Evolutionary conservation across 306 rosid species (phyloP).

Genomic region (Pterocarpus santalinus): DNA sequence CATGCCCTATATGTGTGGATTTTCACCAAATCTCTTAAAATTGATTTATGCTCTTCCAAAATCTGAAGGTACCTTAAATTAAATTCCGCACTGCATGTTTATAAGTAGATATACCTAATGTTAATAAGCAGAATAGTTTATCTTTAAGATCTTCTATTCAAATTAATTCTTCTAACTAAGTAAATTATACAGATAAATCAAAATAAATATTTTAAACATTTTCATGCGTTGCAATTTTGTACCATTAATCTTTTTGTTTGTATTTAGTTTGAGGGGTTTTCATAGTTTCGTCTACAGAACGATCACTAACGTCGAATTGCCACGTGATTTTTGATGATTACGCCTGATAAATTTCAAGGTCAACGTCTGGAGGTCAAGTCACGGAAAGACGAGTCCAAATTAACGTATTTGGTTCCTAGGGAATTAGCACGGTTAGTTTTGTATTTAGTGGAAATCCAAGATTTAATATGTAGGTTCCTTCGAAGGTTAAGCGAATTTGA

Average conservation of each 20-base stretch:
- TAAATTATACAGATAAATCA: slow-evolving; percentile 16
- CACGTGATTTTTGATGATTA: background rate
- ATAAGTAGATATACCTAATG: background rate
- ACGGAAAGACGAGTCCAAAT: background rate
- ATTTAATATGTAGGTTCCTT: background rate
- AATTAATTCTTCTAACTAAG: background rate
- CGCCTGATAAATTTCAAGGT: background rate
- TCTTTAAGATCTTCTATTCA: too few relatives aligned
- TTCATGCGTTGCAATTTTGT: background rate
- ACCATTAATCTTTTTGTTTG: background rate
- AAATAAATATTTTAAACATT: background rate
- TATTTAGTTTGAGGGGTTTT: background rate
- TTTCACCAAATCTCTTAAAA: background rate
- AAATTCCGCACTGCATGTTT: background rate
- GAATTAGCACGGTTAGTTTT: background rate
- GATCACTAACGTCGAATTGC: background rate
- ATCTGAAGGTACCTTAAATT: background rate
- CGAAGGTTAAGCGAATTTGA: slow-evolving; percentile 25
- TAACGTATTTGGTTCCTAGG: background rate
- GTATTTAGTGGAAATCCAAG: slow-evolving; percentile 1
- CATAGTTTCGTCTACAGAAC: background rate
- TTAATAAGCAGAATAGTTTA: too few relatives aligned
- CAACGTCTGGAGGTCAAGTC: background rate
- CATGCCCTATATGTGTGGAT: background rate
- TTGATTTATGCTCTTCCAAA: background rate